Evolutionary conservation across 2,329 filamentous ascomycete genomes (phyloP), one percentile per base, ranked within the genome.

Genomic region (Purpureocillium lavendulum): DNA sequence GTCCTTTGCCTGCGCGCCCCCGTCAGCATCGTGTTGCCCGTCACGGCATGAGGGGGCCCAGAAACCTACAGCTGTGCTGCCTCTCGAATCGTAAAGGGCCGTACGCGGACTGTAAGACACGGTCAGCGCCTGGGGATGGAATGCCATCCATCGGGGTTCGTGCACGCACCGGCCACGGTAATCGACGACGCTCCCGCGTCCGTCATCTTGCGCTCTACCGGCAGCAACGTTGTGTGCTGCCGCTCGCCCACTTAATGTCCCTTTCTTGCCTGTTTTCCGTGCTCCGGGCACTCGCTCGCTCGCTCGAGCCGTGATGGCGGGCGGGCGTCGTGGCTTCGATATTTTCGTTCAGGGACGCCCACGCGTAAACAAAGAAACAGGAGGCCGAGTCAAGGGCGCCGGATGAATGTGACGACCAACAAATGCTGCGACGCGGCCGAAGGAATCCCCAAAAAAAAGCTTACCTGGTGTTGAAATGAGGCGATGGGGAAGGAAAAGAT

Each of bases 31-130:
- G 13, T 32, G 15, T 15, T 8, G 8, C n/a, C 32, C 15, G 31
- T 21, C n/a, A 11, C 4, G n/a, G 29, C 11, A 33, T 35, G 17
- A 8, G 9, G 14, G 35, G 12, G 8, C n/a, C n/a, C n/a, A n/a
- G n/a, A n/a, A n/a, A 36, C 72, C 41, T 69, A 83, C 71, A 98
- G 68, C 66, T 97, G 90, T 31, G 92, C 92, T 50, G 92, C 92
- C 72, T 98, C 92, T 66, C 88, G 75, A 51, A 97, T 96, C 10
- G 80, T 84, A 53, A 84, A 84, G 6, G 80, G 80, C 50, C 80
- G 76, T 50, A 84, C 80, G 56, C 80, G 77, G 47, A 84, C 80
- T 81, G 50, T 29, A 10, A 26, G 33, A 34, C 28, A 31, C 14
- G n/a, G 48, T 62, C 40, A 68, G 58, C 45, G 44, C 36, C 12